Evolutionary conservation across 2,329 filamentous ascomycete species (phyloP), one percentile per base, ranked within the genome.

Genomic region (Aureobasidium namibiae): DNA sequence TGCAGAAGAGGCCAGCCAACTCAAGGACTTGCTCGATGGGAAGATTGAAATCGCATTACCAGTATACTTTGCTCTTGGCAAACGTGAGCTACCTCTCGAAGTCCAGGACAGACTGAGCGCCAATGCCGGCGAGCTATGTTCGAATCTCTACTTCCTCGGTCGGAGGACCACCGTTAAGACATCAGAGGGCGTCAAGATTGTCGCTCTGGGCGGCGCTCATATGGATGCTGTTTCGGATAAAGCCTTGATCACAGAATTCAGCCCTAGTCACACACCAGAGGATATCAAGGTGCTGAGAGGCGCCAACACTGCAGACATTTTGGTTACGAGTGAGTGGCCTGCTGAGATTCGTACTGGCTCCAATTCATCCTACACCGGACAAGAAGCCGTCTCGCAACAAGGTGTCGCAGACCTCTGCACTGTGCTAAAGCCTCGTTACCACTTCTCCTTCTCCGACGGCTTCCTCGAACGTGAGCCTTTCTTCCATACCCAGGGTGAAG

Each of bases 391-490:
- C n/a, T 72, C 74, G 1, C 82, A 83, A n/a, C 80, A 85, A 56
- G 83, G 85, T 59, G 78, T 97, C 42, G 84, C 91, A 6, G 88
- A 95, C 61, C 79, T 99, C 11, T 92, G 88, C 67, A 80, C 85
- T 2, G 75, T 83, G 0, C 74, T 99, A 21, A 94, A 91, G 70
- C 94, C 94, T n/a, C 85, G 89, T 29, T 99, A 99, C 69, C 92
- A 97, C 72, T 86, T 97, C 67, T 85, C 89, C 1, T 78, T 82
- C 3, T 89, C 89, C 0, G 74, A 79, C 7, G 85, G 85, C 66
- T 92, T 89, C 73, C 97, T 87, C 70, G 92, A 99, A 74, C 85
- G 94, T 59, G 94, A 97, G 72, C 90, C 92, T 0, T 99, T 96
- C 76, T 86, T 94, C 68, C 87, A 95, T 69, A 64, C 74, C 23